phyloP scores from a whole-genome alignment of 2,329 filamentous ascomycete species.

The Hypoxylon sp. region DNA sequence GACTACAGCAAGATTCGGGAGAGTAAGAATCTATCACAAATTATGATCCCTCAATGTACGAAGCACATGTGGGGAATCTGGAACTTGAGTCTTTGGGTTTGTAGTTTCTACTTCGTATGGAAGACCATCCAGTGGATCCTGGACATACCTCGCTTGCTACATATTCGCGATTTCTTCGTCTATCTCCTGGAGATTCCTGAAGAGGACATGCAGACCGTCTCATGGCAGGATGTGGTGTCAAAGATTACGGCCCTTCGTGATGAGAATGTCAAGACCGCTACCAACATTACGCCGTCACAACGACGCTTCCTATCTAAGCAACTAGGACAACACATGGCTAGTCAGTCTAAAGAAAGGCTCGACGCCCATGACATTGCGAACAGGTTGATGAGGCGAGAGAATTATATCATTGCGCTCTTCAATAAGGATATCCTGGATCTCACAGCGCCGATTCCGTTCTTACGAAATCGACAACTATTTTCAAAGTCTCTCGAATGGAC shows the following conservation, averaged over 20 bases:
- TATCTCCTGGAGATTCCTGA: slow-evolving; percentile 85
- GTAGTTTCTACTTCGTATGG: slow-evolving; percentile 87
- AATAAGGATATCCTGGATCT: slow-evolving; percentile 96
- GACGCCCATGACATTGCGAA: slow-evolving; percentile 98
- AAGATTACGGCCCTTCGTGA: slow-evolving; percentile 88
- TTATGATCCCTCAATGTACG: slow-evolving; percentile 81
- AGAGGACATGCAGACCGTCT: slow-evolving; percentile 91
- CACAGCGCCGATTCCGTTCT: slow-evolving; percentile 86
- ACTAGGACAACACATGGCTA: slow-evolving; percentile 79
- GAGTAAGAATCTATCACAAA: slow-evolving; percentile 69
- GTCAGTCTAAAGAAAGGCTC: slow-evolving; percentile 91
- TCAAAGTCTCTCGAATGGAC: slow-evolving; percentile 95
- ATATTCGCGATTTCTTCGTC: slow-evolving; percentile 88
- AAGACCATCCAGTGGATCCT: slow-evolving; percentile 81
- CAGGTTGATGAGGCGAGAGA: slow-evolving; percentile 94
- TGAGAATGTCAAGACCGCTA: slow-evolving; percentile 84
- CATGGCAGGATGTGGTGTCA: slow-evolving; percentile 92
- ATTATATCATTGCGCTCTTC: slow-evolving; percentile 96
- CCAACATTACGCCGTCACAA: slow-evolving; percentile 66
- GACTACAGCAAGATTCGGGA: slow-evolving; percentile 82
- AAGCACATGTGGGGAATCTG: slow-evolving; percentile 80
- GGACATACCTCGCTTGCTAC: slow-evolving; percentile 79
- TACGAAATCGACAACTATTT: slow-evolving; percentile 84
- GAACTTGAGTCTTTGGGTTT: slow-evolving; percentile 86
- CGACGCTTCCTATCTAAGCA: slow-evolving; percentile 62